Base-by-base conservation (phyloP, 2,329 filamentous ascomycete species). In the Dothideomycetes sp. region DNA sequence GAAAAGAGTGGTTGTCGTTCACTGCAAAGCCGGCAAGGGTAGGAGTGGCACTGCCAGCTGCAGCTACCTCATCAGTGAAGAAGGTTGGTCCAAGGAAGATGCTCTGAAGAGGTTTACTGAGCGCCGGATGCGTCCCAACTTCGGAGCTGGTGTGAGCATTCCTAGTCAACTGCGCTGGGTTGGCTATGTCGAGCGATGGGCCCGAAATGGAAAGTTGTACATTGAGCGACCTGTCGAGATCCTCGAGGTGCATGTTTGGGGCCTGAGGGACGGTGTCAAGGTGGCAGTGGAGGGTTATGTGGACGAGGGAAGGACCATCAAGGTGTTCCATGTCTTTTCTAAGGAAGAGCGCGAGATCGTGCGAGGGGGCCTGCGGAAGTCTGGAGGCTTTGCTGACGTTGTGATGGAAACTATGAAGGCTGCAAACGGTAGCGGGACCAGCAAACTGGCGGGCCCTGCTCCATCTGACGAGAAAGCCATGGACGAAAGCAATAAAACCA, bases 21-120 rank as follows among this genome's bases (percentile, higher is more conserved):
- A 98, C 61, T 96, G 91, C 68, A 96, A 96, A 58, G 91, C 91
- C 1, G 91, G 91, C 3, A 98, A 98, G 61, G 91, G 91, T 2
- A 73, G 91, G 37, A 94, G 85, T 48, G 91, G 91, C 3, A 94
- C 86, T 0, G 77, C 86, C 51, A 80, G 81, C 19, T 94, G 85
- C 61, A 84, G 82, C 50, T 96, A 94, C 57, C 67, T 98, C 42
- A 91, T 98, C 51, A 79, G 83, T 5, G 84, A 96, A 56, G 83
- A 91, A 54, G 78, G 76, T 3, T 84, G 79, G 80, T 70, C 65
- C 19, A 61, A 70, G 31, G 68, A 74, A 37, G 76, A 81, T 48
- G 81, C 81, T 0, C 59, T 84, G 44, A 64, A 72, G 41, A 63
- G 75, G 14, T 84, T 84, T 53, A 98, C 91, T 0, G 78, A 87